phyloP scores from a whole-genome alignment of 2,329 filamentous ascomycete genomes.

The Amphichorda felina region DNA sequence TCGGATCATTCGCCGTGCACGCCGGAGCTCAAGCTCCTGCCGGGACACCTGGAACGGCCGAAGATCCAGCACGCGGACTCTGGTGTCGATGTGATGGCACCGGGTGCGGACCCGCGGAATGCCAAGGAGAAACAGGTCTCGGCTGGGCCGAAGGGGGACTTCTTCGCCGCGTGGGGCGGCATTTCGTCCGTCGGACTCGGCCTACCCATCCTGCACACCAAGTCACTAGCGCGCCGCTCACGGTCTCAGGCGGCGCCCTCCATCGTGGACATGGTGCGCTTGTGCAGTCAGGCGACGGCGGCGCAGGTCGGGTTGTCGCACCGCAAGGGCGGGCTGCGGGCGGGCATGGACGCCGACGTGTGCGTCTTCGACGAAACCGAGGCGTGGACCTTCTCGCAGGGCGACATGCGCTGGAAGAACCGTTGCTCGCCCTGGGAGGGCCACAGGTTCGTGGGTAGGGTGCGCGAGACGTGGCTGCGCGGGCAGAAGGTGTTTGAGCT shows the following conservation, averaged over 20 bases:
- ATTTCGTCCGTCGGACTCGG: slow-evolving; percentile 91
- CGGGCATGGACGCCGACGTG: slow-evolving; percentile 80
- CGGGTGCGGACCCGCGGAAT: slow-evolving; percentile 16
- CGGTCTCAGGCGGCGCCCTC: slow-evolving; percentile 28
- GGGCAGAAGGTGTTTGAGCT: slow-evolving; percentile 64
- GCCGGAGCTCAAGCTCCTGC: slow-evolving; percentile 82
- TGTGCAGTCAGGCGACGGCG: slow-evolving; percentile 81
- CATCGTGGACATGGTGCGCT: slow-evolving; percentile 71
- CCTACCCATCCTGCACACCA: slow-evolving; percentile 79
- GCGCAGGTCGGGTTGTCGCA: slow-evolving; percentile 75
- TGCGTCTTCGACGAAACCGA: slow-evolving; percentile 84
- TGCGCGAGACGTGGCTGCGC: slow-evolving; percentile 76
- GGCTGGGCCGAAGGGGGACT: slow-evolving; percentile 54
- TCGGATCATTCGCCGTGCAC: slow-evolving; percentile 96
- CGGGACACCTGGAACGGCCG: slow-evolving; percentile 42
- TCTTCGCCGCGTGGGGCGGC: slow-evolving; percentile 93
- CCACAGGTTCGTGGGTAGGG: slow-evolving; percentile 63
- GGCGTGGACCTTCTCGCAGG: slow-evolving; percentile 59
- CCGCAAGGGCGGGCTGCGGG: slow-evolving; percentile 62
- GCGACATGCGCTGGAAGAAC: slow-evolving; percentile 90
- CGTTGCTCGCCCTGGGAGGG: slow-evolving; percentile 87
- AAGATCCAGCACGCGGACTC: slow-evolving; percentile 38
- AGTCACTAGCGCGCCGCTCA: slow-evolving; percentile 49
- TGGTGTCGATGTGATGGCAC: slow-evolving; percentile 34
- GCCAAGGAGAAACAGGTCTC: slow-evolving; percentile 7